Evolutionary conservation across 306 rosid species (phyloP).

Genomic region (Sesbania bispinosa): DNA sequence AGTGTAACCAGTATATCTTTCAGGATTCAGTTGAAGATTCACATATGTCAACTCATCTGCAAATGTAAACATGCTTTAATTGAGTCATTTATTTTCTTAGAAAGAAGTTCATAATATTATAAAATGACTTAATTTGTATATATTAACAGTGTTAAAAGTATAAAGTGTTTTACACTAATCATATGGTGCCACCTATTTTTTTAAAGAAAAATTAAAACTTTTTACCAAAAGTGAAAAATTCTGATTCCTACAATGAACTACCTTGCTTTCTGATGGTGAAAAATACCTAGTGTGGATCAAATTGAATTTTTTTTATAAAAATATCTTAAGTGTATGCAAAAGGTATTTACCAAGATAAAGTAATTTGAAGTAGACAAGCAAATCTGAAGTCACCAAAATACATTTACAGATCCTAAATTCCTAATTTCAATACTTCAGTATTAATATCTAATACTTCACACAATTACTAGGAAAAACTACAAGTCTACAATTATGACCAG

Average conservation of each 20-base stretch:
- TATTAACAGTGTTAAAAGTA: not conserved
- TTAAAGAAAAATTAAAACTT: not conserved
- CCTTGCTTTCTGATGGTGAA: not conserved
- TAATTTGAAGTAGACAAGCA: not conserved
- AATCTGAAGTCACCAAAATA: not conserved
- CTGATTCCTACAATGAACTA: not conserved
- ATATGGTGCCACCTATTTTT: not conserved
- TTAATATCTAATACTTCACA: not conserved
- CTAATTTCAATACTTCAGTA: not conserved
- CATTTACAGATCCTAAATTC: conserved; percentile 6
- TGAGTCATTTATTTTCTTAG: conserved; percentile 2
- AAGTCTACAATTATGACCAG: not conserved
- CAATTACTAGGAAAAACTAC: not conserved
- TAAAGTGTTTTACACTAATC: not conserved
- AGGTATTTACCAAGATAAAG: not conserved
- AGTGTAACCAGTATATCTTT: conserved; percentile 86
- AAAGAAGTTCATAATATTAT: not conserved
- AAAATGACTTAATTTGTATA: not conserved
- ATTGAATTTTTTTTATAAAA: not conserved
- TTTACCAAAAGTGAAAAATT: not conserved
- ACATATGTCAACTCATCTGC: conserved; percentile 95
- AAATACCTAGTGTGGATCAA: not conserved
- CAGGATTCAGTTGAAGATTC: conserved; percentile 91
- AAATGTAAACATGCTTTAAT: conserved; percentile 14
- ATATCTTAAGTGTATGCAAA: not conserved